These are phyloP conservation scores for Kodamaea lidongshanica DNA, from an alignment of 805 yeast genomes.

Conservation along the genomic window DNA sequence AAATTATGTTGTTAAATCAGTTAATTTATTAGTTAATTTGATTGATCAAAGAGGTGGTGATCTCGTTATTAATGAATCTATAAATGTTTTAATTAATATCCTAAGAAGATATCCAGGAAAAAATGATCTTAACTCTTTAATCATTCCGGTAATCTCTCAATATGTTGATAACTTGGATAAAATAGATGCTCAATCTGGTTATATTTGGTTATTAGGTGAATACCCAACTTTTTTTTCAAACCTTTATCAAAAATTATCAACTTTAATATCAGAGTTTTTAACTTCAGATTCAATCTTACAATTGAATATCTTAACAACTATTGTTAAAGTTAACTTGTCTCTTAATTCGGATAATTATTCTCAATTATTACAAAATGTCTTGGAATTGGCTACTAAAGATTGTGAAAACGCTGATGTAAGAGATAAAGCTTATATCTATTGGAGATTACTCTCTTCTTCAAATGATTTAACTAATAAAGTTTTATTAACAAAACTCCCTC, in stretches of 20 bases:
- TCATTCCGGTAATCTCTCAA: conserved; percentile 49
- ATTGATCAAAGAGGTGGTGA: conserved; percentile 57
- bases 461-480: conserved; percentile 43
- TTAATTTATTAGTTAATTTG: conserved; percentile 54
- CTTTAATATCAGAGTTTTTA: conserved; percentile 45
- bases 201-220: conserved; percentile 69
- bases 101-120: conserved; percentile 59
- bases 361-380: conserved; percentile 47
- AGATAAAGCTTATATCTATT: conserved; percentile 72
- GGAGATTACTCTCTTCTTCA: conserved; percentile 62
- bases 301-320: conserved; percentile 50
- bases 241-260: conserved; percentile 41
- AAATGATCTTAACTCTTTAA: conserved; percentile 42
- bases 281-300: conserved; percentile 60
- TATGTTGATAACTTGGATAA: conserved; percentile 43
- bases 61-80: conserved; percentile 55
- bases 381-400: conserved; percentile 57
- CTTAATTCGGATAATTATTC: conserved; percentile 25
- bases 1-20: conserved; percentile 47
- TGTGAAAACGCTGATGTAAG: conserved; percentile 72
- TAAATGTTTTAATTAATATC: conserved; percentile 56
- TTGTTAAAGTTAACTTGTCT: conserved; percentile 49
- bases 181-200: conserved; percentile 49
- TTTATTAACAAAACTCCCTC: conserved; percentile 59
- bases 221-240: conserved; percentile 56